Evolutionary conservation across 2,329 filamentous ascomycete genomes (phyloP).

Genomic region (Zarea fungicola): DNA sequence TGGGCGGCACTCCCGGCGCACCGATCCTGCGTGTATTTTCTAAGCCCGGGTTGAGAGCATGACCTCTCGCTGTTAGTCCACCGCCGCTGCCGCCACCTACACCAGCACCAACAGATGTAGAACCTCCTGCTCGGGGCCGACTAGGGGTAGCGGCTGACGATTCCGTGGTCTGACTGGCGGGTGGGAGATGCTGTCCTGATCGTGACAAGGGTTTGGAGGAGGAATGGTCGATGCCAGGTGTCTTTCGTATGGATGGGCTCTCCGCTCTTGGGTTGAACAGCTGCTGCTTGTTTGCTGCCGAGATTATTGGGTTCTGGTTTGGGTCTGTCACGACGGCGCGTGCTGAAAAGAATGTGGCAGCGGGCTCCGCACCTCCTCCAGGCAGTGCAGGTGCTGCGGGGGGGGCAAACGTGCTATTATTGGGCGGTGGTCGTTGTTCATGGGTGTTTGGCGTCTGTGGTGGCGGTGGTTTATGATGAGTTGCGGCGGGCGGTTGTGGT

Average conservation of each 20-base stretch:
- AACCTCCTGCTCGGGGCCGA: slow-evolving; percentile 9
- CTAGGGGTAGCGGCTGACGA: slow-evolving; percentile 9
- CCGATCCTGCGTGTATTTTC: slow-evolving; percentile 54
- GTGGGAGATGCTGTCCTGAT: slow-evolving; percentile 47
- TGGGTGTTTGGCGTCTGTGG: slow-evolving; percentile 11
- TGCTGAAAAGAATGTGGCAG: slow-evolving; percentile 13
- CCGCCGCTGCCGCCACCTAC: neutral
- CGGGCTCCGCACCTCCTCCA: neutral
- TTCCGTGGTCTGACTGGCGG: slow-evolving; percentile 25
- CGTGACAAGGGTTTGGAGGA: slow-evolving; percentile 68
- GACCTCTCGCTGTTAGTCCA: slow-evolving; percentile 30
- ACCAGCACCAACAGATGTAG: neutral
- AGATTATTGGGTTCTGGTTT: slow-evolving; percentile 24
- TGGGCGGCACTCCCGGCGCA: slow-evolving; percentile 48
- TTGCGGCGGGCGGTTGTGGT: neutral
- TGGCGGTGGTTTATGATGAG: slow-evolving; percentile 1
- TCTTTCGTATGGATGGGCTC: slow-evolving; percentile 83
- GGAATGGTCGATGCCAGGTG: slow-evolving; percentile 77
- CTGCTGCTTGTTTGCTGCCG: slow-evolving; percentile 39
- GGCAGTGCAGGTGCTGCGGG: neutral
- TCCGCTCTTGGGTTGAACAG: slow-evolving; percentile 70
- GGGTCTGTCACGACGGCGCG: slow-evolving; percentile 6
- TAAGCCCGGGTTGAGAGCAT: slow-evolving; percentile 47
- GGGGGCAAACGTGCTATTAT: neutral
- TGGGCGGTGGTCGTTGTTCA: neutral